phyloP scores from a whole-genome alignment of 2,329 filamentous ascomycete genomes.

The Cercospora citrullina region DNA sequence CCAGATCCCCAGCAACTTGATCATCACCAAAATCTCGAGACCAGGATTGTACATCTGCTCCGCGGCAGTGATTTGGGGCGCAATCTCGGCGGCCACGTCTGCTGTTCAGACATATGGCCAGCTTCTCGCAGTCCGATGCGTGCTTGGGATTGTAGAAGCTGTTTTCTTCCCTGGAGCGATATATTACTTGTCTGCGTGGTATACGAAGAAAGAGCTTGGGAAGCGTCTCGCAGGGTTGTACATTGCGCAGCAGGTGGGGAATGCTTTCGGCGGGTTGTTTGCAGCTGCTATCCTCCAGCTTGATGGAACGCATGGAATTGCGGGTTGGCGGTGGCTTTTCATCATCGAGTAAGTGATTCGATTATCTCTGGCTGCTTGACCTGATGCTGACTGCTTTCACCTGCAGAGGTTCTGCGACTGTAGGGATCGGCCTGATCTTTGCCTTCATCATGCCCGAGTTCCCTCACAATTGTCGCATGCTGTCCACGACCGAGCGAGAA shows the following conservation, averaged over 20 bases:
- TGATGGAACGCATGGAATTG: background rate
- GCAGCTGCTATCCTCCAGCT: slow-evolving; percentile 17
- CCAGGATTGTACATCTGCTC: slow-evolving; percentile 16
- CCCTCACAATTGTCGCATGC: slow-evolving; percentile 34
- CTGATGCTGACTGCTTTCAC: background rate
- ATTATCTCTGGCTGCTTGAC: background rate
- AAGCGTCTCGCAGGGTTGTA: slow-evolving; percentile 14
- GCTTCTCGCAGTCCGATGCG: background rate
- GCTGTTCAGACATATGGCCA: slow-evolving; percentile 9
- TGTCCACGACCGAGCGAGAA: slow-evolving; percentile 32
- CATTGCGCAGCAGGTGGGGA: slow-evolving; percentile 34
- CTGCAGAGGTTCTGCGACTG: slow-evolving; percentile 3
- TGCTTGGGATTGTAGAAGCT: slow-evolving; percentile 10
- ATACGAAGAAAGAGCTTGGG: slow-evolving; percentile 14
- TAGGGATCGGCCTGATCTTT: slow-evolving; percentile 10
- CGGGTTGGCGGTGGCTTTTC: slow-evolving; percentile 17
- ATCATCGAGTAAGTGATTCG: background rate
- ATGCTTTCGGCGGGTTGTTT: slow-evolving; percentile 24
- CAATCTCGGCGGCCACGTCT: slow-evolving; percentile 8
- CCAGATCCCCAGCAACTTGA: slow-evolving; percentile 15
- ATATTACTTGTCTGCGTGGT: slow-evolving; percentile 15
- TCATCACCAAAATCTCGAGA: slow-evolving; percentile 8
- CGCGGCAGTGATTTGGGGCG: slow-evolving; percentile 33
- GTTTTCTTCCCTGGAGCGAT: slow-evolving; percentile 17
- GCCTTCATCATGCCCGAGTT: slow-evolving; percentile 38